Base-by-base conservation (phyloP, 495 filamentous ascomycete genomes). In the Collariella sp. region DNA sequence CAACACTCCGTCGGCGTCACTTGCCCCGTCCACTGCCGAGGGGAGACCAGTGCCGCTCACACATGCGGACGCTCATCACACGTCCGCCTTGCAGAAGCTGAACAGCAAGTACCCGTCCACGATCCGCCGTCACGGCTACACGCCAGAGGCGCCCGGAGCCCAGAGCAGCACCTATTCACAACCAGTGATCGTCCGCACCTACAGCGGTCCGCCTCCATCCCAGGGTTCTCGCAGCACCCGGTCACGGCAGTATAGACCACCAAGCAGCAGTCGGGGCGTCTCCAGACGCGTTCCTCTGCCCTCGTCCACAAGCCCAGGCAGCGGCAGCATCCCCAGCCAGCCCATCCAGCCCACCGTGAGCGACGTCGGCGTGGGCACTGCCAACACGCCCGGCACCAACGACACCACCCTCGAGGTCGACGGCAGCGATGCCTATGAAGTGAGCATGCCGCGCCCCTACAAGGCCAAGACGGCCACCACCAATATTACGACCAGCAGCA, bases 111-210 rank as follows among this genome's bases (percentile, higher is more conserved):
- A 73, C 56, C 70, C 74, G 22, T 69, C 68, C 1, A 46, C 48
- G 31, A 52, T 52, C 31, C 61, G 59, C 16, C 64, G 70, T 44
- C 71, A 68, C 60, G 69, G 64, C 47, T 75, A 75, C 64, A 58
- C 42, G 1, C 42, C 72, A 46, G 70, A 72, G 59, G 69, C 67
- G 40, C 70, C 71, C 3, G 72, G 69, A 40, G 75, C 76, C 52
- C 67, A 74, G 55, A 77, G 70, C 62, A 76, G 65, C 47, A 77
- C 75, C 50, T 80, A 77, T 54, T 79, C 71, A 11, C 74, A 78
- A 52, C 78, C 78, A 1, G 76, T 81, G n/a, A 66, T 81, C 36
- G 78, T 81, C 18, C 70, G 76, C 34, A 81, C 77, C 10, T 80
- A 80, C 59, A 76, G 70, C 16, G 73, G 68, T 4, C 62, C 64